Percentiles rank a stretch among this genome's conserved stretches.
Evolutionary conservation across 352 stramenopile species (phyloP).

Genomic region (Phytopythium delawarense): DNA sequence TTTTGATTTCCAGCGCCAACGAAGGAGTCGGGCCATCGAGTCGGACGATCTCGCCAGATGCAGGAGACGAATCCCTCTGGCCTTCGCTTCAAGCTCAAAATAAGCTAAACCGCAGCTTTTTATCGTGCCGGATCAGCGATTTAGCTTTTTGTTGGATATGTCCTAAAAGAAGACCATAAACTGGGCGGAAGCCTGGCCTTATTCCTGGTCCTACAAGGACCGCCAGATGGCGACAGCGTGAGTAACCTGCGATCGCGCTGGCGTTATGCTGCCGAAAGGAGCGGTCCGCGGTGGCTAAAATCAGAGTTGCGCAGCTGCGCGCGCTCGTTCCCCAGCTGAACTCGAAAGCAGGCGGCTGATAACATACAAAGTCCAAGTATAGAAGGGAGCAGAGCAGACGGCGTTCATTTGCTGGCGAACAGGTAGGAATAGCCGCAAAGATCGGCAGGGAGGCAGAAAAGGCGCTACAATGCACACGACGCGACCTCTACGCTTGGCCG

Average conservation of each 20-base stretch:
- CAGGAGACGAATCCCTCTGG: neutral
- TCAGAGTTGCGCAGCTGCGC: neutral
- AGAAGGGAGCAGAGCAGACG: no score
- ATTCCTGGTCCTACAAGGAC: neutral
- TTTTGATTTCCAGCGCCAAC: neutral
- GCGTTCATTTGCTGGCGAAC: neutral
- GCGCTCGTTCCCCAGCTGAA: neutral
- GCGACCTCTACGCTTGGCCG: neutral
- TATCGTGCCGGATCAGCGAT: no score
- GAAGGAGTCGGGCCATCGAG: neutral
- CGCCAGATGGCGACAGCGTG: neutral
- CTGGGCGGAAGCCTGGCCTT: neutral
- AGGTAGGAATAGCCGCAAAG: neutral
- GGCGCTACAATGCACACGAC: neutral
- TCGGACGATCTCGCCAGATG: slow-evolving; percentile 1
- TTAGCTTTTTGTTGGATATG: no score
- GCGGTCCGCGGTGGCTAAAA: neutral
- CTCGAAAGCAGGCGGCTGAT: neutral
- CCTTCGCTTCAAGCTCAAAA: neutral
- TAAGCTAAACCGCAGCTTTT: neutral
- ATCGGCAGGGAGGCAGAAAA: slow-evolving; percentile 1
- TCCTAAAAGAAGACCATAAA: neutral
- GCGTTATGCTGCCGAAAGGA: neutral
- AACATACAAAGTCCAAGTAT: neutral
- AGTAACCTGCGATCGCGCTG: neutral